Evolutionary conservation across 352 stramenopile genomes (phyloP).

Genomic region (Globisporangium acanthophoron): DNA sequence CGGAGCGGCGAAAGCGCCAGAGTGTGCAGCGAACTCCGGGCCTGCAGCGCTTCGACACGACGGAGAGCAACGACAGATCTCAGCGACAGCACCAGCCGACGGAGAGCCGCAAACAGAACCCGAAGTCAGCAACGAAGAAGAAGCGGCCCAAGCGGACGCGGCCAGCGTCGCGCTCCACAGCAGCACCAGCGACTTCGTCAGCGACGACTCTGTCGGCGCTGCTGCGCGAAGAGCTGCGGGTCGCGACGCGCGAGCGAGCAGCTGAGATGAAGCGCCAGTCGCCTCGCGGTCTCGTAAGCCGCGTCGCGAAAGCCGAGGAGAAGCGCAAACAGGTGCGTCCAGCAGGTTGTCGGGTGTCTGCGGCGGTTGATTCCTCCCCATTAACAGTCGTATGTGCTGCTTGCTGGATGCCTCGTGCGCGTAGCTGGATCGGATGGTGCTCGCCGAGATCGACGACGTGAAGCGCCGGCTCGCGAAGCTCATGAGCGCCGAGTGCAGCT

Average conservation of each 20-base stretch:
- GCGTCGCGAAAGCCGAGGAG: constrained; percentile 35
- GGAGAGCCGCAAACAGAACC: background rate
- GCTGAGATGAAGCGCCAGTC: constrained; percentile 1
- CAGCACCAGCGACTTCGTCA: background rate
- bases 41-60: background rate
- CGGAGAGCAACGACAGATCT: background rate
- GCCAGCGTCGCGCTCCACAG: background rate
- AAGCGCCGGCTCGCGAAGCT: constrained; percentile 59
- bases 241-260: constrained; percentile 11
- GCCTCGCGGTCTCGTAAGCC: constrained; percentile 36
- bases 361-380: background rate
- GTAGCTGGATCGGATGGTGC: constrained; percentile 56
- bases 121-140: background rate
- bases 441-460: constrained; percentile 58
- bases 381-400: background rate
- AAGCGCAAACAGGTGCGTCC: constrained; percentile 54
- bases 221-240: constrained; percentile 27
- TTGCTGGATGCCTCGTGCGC: background rate
- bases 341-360: background rate
- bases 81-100: background rate
- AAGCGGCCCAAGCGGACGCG: background rate
- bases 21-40: background rate
- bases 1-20: constrained; percentile 24
- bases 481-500: constrained; percentile 16
- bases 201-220: constrained; percentile 28